Conservation (phyloP, 2,329 filamentous ascomycete species). For the Colletotrichum paranaense region DNA sequence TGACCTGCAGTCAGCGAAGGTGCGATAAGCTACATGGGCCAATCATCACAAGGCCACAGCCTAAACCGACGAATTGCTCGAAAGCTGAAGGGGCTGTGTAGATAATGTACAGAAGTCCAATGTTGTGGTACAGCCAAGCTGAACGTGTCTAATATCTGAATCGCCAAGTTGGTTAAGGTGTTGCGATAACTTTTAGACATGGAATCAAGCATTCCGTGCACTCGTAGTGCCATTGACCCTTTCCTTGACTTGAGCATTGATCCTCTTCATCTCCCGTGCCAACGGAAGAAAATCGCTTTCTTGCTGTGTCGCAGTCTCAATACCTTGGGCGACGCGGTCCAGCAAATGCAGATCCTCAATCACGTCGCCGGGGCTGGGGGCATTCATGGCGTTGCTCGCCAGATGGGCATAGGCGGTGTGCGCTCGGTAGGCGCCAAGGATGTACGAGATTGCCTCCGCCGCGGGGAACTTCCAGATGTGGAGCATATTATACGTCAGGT, state of each 20-base stretch:
- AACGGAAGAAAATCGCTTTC: conserved; percentile 22
- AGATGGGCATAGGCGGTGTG: conserved; percentile 18
- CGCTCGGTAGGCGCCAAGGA: conserved; percentile 8
- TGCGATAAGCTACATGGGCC: no score
- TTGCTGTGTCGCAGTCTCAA: not conserved
- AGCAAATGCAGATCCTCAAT: conserved; percentile 8
- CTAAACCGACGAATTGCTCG: not conserved
- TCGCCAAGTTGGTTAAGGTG: no score
- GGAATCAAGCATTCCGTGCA: not conserved
- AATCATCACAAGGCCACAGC: not conserved
- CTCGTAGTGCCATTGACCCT: not conserved
- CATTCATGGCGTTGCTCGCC: conserved; percentile 13
- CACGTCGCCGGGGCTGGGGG: not conserved
- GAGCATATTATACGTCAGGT: conserved; percentile 17
- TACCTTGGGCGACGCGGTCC: conserved; percentile 16
- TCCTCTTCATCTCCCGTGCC: conserved; percentile 8
- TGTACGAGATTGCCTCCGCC: not conserved
- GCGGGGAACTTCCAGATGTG: not conserved
- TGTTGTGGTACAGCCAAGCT: not conserved
- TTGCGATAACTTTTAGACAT: no score
- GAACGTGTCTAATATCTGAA: not conserved
- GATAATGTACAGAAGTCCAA: not conserved
- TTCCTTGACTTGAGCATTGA: conserved; percentile 5
- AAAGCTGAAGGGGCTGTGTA: not conserved
- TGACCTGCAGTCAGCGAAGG: no score